Evolutionary conservation across 352 stramenopile species (phyloP), one percentile per base, ranked within the genome.

Genomic region (Globisporangium abappressorium): DNA sequence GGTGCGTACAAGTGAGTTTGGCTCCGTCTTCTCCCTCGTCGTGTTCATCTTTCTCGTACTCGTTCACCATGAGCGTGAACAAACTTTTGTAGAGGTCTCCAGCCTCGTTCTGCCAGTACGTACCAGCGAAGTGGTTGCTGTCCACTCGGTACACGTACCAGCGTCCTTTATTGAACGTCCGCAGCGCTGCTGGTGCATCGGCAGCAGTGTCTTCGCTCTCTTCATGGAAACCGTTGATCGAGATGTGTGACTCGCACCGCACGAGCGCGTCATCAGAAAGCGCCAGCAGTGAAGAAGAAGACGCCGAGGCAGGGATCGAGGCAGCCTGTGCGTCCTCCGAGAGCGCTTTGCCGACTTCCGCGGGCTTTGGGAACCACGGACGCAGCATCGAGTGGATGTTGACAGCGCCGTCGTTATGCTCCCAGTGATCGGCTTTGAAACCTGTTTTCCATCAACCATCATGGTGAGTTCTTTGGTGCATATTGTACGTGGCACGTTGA

Each of bases 91-190:
- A 93, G 47, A 93, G 66, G 33, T 91, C 74, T 14, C 67, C 66
- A 9, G 85, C 84, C 34, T 90, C 81, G 55, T 71, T 74, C 62
- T 94, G 80, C 79, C 82, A 91, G 59, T 83, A 86, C 1, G 82
- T 94, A 3, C 85, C 85, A 7, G 81, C 77, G 43, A 94, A 71
- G 67, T 94, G 85, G 71, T 94, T 94, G 47, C 74, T 85, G 36
- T 87, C 76, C 18, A 94, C 81, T 36, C 85, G 84, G 51, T 94
- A 91, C 47, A 94, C 84, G 63, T 94, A 91, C 85, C 85, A 94
- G 9, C 75, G 79, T 12, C 85, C 85, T 58, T 84, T 87, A 60
- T 79, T 63, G 57, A 89, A 88, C 55, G 70, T 68, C 28, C 65
- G 71, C 7, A 61, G 56, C 7, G 41, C 36, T 77, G 69, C 36